Conservation (phyloP, 352 stramenopile genomes). For the Pythium dissotocum region DNA sequence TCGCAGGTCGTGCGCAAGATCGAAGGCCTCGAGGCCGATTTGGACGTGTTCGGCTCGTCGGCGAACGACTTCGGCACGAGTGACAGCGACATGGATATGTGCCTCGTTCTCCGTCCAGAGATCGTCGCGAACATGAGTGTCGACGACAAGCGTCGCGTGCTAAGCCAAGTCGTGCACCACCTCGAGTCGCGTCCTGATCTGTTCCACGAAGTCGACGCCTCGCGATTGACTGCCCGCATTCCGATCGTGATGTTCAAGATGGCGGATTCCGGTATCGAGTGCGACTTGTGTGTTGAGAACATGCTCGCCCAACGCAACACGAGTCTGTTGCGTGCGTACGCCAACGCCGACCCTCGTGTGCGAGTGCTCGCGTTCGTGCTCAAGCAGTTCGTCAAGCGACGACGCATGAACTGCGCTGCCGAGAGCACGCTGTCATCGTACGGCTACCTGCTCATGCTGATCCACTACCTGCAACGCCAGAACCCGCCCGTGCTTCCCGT, state of each 20-base stretch:
- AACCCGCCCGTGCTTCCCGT: slow-evolving; percentile 72
- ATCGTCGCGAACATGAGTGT: slow-evolving; percentile 25
- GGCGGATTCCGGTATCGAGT: slow-evolving; percentile 62
- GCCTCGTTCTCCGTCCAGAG: slow-evolving; percentile 57
- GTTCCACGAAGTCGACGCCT: slow-evolving; percentile 72
- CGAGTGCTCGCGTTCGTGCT: slow-evolving; percentile 78
- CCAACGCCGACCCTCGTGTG: slow-evolving; percentile 74
- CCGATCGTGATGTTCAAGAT: slow-evolving; percentile 98
- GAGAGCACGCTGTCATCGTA: slow-evolving; percentile 85
- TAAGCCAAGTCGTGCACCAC: slow-evolving; percentile 56
- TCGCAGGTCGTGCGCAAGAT: slow-evolving; percentile 60
- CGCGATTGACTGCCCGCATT: slow-evolving; percentile 93
- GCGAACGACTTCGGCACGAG: slow-evolving; percentile 96
- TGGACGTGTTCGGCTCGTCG: slow-evolving; percentile 95
- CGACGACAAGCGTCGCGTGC: slow-evolving; percentile 72
- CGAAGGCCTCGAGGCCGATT: slow-evolving; percentile 35
- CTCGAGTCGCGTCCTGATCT: slow-evolving; percentile 63
- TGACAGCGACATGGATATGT: slow-evolving; percentile 94
- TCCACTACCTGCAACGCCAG: slow-evolving; percentile 81
- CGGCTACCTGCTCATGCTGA: slow-evolving; percentile 83
- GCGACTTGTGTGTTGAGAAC: slow-evolving; percentile 94
- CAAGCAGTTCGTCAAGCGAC: slow-evolving; percentile 81
- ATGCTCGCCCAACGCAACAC: slow-evolving; percentile 97
- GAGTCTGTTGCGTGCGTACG: slow-evolving; percentile 92
- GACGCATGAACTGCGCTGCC: slow-evolving; percentile 82